phyloP scores from a whole-genome alignment of 2,329 filamentous ascomycete species.

The Arthrobotrys iridis region DNA sequence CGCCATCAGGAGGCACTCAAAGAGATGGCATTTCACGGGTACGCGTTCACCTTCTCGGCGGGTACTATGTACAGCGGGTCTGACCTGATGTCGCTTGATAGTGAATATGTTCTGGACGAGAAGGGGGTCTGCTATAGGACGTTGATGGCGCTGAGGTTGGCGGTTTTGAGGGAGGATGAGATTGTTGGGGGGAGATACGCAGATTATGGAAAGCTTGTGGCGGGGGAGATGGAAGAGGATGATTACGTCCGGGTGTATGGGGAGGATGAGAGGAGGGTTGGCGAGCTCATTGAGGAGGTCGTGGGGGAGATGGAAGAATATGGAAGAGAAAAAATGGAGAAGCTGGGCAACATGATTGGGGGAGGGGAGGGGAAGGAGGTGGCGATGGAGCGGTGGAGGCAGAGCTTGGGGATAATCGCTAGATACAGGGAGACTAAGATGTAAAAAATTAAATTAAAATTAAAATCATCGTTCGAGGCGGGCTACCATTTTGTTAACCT shows the following conservation, averaged over 20 bases:
- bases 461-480: constrained; percentile 1
- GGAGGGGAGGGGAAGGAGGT: neutral
- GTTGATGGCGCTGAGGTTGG: constrained; percentile 29
- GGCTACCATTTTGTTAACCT: constrained; percentile 24
- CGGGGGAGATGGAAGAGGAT: constrained; percentile 44
- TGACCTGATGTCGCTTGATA: constrained; percentile 34
- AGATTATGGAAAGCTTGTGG: constrained; percentile 40
- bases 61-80: constrained; percentile 22
- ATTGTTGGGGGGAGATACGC: constrained; percentile 1
- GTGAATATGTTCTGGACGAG: constrained; percentile 25
- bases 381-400: constrained; percentile 33
- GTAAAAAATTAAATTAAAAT: neutral
- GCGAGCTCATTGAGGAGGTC: constrained; percentile 4
- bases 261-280: constrained; percentile 12
- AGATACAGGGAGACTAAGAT: neutral
- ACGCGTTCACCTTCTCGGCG: constrained; percentile 23
- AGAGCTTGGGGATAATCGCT: constrained; percentile 3
- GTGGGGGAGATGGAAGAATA: neutral
- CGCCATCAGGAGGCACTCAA: constrained; percentile 22
- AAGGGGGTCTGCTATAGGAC: constrained; percentile 34
- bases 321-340: neutral
- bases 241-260: constrained; percentile 27
- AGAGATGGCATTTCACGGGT: constrained; percentile 41
- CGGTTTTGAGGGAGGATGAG: constrained; percentile 1
- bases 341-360: neutral